Conservation (phyloP, 768 basidiomycete species). For the Leucogyrophana mollusca region DNA sequence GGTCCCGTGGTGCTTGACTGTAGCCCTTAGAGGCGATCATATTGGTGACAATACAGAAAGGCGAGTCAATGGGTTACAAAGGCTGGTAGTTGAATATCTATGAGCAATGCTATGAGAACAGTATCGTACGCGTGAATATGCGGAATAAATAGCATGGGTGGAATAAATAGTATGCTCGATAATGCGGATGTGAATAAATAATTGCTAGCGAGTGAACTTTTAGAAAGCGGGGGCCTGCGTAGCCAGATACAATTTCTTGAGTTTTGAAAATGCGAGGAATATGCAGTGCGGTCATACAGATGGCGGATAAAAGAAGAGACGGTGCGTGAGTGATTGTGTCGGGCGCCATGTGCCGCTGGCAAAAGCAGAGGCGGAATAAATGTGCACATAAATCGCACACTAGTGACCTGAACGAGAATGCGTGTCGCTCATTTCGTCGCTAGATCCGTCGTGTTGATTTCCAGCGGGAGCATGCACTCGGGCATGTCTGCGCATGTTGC, state of each 20-base stretch:
- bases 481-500: conserved; percentile 86
- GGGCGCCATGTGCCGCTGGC: conserved; percentile 28
- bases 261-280: not conserved
- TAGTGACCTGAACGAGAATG: conserved; percentile 22
- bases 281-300: conserved; percentile 13
- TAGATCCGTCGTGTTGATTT: conserved; percentile 38
- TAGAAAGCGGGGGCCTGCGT: conserved; percentile 12
- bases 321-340: conserved; percentile 40
- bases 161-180: conserved; percentile 12
- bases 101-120: conserved; percentile 3
- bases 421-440: conserved; percentile 46
- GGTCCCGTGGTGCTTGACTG: no score
- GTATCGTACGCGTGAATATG: conserved; percentile 8
- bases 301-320: conserved; percentile 36
- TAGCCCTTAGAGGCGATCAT: no score
- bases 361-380: conserved; percentile 14
- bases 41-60: no score
- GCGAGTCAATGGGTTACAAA: no score
- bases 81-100: not conserved
- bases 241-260: conserved; percentile 15
- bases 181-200: conserved; percentile 13
- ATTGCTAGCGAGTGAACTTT: conserved; percentile 15
- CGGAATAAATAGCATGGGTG: conserved; percentile 13
- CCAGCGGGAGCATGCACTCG: conserved; percentile 56
- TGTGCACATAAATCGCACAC: conserved; percentile 1